phyloP scores from a whole-genome alignment of 1,139 yeast species.

The Meyerozyma guilliermondii region DNA sequence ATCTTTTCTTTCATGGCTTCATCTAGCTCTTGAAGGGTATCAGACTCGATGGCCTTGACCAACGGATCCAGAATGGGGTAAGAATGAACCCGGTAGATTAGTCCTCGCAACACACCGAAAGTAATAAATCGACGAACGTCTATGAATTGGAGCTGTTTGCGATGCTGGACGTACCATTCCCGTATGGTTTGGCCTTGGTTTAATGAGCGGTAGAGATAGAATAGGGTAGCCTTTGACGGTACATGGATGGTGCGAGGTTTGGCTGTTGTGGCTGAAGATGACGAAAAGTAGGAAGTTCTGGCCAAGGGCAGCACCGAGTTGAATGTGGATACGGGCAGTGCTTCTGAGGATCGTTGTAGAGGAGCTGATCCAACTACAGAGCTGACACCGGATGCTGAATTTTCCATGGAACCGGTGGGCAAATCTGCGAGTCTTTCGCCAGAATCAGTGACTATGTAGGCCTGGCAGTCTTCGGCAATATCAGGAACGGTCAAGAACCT shows the following conservation, averaged over 20 bases:
- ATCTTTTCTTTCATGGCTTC: conserved; percentile 20
- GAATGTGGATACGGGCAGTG: conserved; percentile 7
- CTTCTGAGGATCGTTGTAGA: background rate
- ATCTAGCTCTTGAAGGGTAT: conserved; percentile 25
- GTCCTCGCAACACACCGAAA: conserved; percentile 78
- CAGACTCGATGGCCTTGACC: conserved; percentile 30
- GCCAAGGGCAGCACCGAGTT: conserved; percentile 9
- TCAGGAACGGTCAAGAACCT: conserved; percentile 57
- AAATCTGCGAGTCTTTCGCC: conserved; percentile 4
- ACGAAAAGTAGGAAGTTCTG: conserved; percentile 4
- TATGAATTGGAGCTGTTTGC: conserved; percentile 50
- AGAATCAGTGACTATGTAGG: conserved; percentile 51
- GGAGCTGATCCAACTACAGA: background rate
- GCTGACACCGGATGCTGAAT: conserved; percentile 4
- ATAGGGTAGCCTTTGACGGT: conserved; percentile 64
- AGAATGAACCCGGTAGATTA: conserved; percentile 75
- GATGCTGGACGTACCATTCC: conserved; percentile 75
- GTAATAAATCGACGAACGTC: conserved; percentile 82
- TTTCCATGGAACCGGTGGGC: conserved; percentile 5
- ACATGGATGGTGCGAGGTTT: conserved; percentile 24
- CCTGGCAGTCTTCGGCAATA: conserved; percentile 82
- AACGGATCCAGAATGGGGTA: conserved; percentile 57
- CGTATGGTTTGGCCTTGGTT: conserved; percentile 74
- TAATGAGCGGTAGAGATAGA: conserved; percentile 70
- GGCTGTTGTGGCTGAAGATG: background rate